phyloP scores from a whole-genome alignment of 2,329 filamentous ascomycete genomes.

The Trichoderma atroviride region DNA sequence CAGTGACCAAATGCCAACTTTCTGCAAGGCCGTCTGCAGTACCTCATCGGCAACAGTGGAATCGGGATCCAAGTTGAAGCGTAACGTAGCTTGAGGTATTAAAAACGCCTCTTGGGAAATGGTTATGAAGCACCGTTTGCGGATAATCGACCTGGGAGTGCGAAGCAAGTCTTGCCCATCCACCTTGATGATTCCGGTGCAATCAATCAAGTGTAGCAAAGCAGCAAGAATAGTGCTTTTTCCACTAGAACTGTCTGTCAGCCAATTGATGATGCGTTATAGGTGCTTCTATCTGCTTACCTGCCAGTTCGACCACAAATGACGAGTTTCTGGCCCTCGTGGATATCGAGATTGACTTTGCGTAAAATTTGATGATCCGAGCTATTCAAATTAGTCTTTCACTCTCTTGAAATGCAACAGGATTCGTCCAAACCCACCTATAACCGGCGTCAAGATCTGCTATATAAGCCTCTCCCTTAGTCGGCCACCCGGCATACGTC shows the following conservation, averaged over 20 bases:
- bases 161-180: conserved; percentile 36
- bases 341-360: conserved; percentile 28
- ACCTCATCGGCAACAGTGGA: conserved; percentile 11
- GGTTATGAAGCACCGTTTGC: conserved; percentile 37
- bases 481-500: conserved; percentile 30
- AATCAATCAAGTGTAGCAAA: conserved; percentile 29
- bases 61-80: conserved; percentile 32
- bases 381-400: neutral
- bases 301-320: conserved; percentile 36
- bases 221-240: conserved; percentile 34
- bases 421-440: conserved; percentile 28
- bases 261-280: too few species aligned
- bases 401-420: too few species aligned
- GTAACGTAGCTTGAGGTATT: conserved; percentile 29
- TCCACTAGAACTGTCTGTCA: conserved; percentile 30
- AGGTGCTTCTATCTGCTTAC: conserved; percentile 16
- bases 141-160: conserved; percentile 32
- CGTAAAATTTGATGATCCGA: conserved; percentile 28
- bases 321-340: conserved; percentile 31
- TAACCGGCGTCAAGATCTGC: conserved; percentile 29
- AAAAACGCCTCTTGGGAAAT: conserved; percentile 38
- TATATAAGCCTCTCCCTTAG: conserved; percentile 28
- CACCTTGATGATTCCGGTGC: conserved; percentile 34
- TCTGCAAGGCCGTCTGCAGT: conserved; percentile 25
- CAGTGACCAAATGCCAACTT: conserved; percentile 25